Evolutionary conservation across 2,329 filamentous ascomycete species (phyloP).

Genomic region (Hymenoscyphus fructigenus): DNA sequence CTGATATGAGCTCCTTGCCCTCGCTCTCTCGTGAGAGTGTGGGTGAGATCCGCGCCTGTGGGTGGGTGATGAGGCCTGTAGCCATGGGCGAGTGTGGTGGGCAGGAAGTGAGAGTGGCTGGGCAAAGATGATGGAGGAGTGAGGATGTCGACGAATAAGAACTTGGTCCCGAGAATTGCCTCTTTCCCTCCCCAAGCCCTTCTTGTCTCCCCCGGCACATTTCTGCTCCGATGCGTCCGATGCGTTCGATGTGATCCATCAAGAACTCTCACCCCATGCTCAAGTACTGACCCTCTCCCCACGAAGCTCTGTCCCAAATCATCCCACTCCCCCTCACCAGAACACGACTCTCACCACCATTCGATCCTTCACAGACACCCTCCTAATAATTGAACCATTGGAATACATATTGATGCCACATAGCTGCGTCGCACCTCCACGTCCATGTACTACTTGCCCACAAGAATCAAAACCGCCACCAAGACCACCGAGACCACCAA

Average conservation of each 20-base stretch:
- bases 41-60: neutral
- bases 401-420: conserved; percentile 1
- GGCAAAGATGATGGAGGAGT: neutral
- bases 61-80: neutral
- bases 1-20: neutral
- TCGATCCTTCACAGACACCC: neutral
- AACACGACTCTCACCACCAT: neutral
- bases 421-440: conserved; percentile 19
- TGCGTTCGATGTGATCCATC: neutral
- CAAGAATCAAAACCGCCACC: conserved; percentile 15
- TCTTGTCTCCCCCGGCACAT: neutral
- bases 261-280: neutral
- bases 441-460: conserved; percentile 19
- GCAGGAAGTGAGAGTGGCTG: neutral
- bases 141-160: neutral
- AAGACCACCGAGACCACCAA: neutral
- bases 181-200: neutral
- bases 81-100: neutral
- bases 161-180: neutral
- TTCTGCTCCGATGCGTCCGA: neutral
- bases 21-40: neutral
- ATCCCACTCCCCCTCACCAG: neutral
- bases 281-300: neutral
- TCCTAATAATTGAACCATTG: neutral
- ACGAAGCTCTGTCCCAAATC: neutral